Conservation (phyloP, 441 rosid genomes). For the Dalechampia spathulata region DNA sequence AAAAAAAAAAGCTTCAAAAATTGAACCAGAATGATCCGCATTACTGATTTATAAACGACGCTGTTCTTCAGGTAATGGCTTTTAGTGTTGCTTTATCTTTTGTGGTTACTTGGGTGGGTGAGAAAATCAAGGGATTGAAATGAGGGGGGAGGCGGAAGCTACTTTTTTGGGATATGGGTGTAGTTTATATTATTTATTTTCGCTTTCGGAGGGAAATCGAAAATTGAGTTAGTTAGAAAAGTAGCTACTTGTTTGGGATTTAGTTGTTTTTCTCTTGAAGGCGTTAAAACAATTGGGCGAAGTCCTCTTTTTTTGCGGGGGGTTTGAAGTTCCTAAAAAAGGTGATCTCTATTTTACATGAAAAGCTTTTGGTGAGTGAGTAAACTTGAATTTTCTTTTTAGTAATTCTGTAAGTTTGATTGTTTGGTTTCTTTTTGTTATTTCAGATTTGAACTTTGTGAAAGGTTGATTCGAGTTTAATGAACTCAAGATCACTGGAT, state of each 20-base stretch:
- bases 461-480: constrained; percentile 22
- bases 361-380: not conserved
- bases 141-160: not conserved
- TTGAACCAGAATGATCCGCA: too few species aligned
- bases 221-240: constrained; percentile 8
- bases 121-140: constrained; percentile 14
- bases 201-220: not conserved
- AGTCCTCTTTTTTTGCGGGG: not conserved
- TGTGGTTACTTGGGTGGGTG: too few species aligned
- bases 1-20: too few species aligned
- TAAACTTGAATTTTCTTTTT: not conserved
- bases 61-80: constrained; percentile 20
- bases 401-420: not conserved
- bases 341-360: not conserved
- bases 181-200: not conserved
- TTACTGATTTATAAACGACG: too few species aligned
- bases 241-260: constrained; percentile 2
- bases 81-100: constrained; percentile 11
- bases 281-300: not conserved
- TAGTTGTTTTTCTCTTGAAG: constrained; percentile 2
- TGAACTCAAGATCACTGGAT: constrained; percentile 17
- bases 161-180: not conserved
- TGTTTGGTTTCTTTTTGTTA: not conserved
- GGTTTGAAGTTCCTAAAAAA: not conserved
- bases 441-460: constrained; percentile 35